Evolutionary conservation across 106 monocot genomes (phyloP).

Genomic region (Acanthochlamys bracteata): DNA sequence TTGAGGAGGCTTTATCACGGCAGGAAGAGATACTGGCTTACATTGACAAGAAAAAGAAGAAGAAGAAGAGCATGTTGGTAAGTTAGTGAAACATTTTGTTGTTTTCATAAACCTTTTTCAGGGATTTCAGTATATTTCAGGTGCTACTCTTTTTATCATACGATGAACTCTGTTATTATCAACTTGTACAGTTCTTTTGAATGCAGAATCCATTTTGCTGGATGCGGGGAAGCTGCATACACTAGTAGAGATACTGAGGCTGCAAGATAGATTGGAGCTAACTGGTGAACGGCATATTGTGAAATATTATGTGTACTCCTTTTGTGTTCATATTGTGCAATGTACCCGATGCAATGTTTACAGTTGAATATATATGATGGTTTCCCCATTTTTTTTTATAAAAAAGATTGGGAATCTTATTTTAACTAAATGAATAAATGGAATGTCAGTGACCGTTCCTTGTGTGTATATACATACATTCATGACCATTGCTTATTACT

Average conservation of each 20-base stretch:
- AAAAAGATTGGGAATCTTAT: no score
- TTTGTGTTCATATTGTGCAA: no score
- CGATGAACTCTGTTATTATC: no score
- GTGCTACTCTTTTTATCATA: not conserved
- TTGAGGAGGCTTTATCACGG: conserved; percentile 36
- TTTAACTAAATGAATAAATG: no score
- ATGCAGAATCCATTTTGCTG: conserved; percentile 40
- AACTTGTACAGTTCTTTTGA: not conserved
- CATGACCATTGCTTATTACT: no score
- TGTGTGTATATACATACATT: no score
- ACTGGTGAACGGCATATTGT: not conserved
- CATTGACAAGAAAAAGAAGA: conserved; percentile 69
- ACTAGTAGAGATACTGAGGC: conserved; percentile 8
- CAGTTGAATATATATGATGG: no score
- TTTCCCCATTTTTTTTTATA: no score
- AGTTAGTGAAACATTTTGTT: not conserved
- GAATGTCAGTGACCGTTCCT: no score
- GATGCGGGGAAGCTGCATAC: conserved; percentile 13
- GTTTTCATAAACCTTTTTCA: no score
- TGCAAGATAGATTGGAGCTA: conserved; percentile 9
- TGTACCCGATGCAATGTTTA: no score
- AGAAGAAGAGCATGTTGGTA: conserved; percentile 58
- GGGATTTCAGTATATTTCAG: no score
- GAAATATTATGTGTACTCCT: not conserved
- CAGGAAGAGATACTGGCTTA: conserved; percentile 62